Percentiles rank a stretch among this genome's conserved stretches.
These are phyloP conservation scores for Glycyrrhiza uralensis DNA, from an alignment of 306 rosid species.

Conservation along the genomic window DNA sequence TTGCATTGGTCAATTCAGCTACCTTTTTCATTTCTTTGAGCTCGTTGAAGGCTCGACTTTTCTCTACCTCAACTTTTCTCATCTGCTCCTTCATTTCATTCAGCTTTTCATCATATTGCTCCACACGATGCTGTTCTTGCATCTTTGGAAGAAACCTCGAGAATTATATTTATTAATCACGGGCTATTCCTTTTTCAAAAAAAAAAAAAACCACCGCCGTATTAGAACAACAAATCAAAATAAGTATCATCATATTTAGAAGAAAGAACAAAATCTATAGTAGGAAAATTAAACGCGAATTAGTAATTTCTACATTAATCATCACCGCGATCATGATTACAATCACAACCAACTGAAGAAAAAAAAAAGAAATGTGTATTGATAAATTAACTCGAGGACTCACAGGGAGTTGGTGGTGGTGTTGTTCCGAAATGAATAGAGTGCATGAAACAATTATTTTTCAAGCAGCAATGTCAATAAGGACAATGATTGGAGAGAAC, in stretches of 20 bases:
- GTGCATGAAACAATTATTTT: not conserved
- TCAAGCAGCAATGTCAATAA: not conserved
- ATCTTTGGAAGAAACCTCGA: constrained; percentile 3
- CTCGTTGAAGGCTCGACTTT: constrained; percentile 33
- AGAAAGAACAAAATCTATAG: no score
- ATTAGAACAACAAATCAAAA: not conserved
- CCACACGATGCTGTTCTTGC: constrained; percentile 11
- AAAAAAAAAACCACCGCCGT: not conserved
- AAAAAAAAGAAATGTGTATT: not conserved
- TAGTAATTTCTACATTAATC: no score
- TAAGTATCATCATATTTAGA: not conserved
- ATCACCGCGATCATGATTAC: not conserved
- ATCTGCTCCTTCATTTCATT: constrained; percentile 14
- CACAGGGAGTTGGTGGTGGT: not conserved
- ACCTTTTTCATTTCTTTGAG: constrained; percentile 15
- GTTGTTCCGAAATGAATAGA: not conserved
- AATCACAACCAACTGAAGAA: not conserved
- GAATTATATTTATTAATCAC: constrained; percentile 1
- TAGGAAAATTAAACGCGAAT: no score
- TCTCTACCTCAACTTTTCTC: constrained; percentile 33
- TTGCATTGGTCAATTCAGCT: constrained; percentile 22
- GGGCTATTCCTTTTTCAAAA: not conserved
- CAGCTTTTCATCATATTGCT: constrained; percentile 14
- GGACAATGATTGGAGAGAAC: not conserved
- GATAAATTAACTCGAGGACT: not conserved